Percentiles rank a stretch among this genome's conserved stretches.
phyloP scores from a whole-genome alignment of 228 moss, liverwort and hornwort species.

The Sphagnum fallax region DNA sequence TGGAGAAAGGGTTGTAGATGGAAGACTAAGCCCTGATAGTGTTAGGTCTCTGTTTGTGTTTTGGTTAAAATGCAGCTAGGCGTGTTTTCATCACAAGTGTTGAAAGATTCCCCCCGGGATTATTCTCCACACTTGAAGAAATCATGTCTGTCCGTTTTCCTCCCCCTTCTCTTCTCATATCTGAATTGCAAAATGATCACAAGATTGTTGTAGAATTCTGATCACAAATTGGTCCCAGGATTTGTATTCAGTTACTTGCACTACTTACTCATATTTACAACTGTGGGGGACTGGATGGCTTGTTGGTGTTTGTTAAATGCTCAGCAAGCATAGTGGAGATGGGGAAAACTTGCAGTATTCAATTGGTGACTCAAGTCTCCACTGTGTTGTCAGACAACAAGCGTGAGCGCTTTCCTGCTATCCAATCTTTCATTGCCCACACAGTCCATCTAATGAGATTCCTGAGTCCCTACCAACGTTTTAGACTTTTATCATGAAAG shows the following conservation, averaged over 20 bases:
- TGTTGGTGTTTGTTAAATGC: background rate
- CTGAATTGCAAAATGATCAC: background rate
- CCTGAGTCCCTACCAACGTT: background rate
- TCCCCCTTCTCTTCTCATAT: background rate
- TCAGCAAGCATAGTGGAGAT: conserved; percentile 76
- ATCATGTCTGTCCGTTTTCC: conserved; percentile 40
- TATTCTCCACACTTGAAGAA: conserved; percentile 55
- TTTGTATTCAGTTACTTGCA: background rate
- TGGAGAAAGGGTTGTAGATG: background rate
- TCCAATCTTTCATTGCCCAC: background rate
- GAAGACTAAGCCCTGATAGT: background rate
- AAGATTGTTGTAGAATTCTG: background rate
- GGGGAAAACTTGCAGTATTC: conserved; percentile 86
- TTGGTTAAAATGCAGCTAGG: conserved; percentile 79
- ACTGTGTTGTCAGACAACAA: conserved; percentile 62
- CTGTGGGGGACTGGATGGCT: background rate
- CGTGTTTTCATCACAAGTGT: conserved; percentile 99
- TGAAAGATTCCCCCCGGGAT: conserved; percentile 69
- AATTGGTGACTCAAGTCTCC: conserved; percentile 83
- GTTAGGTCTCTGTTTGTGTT: background rate
- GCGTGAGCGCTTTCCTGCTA: conserved; percentile 33
- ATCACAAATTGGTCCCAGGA: background rate
- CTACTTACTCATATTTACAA: background rate
- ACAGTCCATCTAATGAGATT: background rate
- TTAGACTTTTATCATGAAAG: too few species aligned